A percentile compares a stretch with the other conserved stretches of the same genome.
Evolutionary conservation across 2,329 filamentous ascomycete genomes (phyloP).

Genomic region (Phialocephala subalpina): DNA sequence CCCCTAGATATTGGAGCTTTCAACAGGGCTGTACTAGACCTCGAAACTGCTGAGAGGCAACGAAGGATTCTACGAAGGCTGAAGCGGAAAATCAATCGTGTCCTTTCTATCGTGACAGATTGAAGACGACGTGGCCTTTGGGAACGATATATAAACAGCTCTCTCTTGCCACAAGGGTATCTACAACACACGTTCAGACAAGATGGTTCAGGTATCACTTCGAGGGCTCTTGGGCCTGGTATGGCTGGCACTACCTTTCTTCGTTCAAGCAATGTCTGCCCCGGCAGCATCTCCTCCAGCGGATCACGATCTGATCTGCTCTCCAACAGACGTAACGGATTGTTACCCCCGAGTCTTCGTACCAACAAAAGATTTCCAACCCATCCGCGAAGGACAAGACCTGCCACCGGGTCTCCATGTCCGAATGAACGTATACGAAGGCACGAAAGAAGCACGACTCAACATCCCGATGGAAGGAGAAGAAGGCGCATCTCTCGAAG

Average conservation of each 20-base stretch:
- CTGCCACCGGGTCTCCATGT: conserved; percentile 72
- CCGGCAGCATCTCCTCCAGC: conserved; percentile 37
- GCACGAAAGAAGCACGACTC: conserved; percentile 70
- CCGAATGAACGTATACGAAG: conserved; percentile 69
- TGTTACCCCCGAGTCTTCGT: conserved; percentile 73
- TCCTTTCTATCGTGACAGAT: conserved; percentile 39
- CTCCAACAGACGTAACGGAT: conserved; percentile 64
- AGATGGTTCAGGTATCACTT: conserved; percentile 34
- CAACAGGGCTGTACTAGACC: conserved; percentile 34
- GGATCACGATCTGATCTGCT: conserved; percentile 68
- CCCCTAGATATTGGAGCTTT: conserved; percentile 42
- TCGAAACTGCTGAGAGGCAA: conserved; percentile 38
- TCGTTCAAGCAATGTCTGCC: conserved; percentile 34
- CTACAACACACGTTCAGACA: conserved; percentile 11
- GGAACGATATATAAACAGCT: conserved; percentile 1
- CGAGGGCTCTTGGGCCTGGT: conserved; percentile 34
- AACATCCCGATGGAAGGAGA: conserved; percentile 62
- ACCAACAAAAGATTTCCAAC: conserved; percentile 70
- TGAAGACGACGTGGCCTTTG: conserved; percentile 36
- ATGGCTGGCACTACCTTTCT: conserved; percentile 35
- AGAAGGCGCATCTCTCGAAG: conserved; percentile 55
- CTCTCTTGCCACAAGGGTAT: background rate
- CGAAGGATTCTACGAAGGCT: conserved; percentile 40
- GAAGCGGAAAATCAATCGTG: conserved; percentile 38
- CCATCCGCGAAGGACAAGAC: conserved; percentile 69